Evolutionary conservation across 495 filamentous ascomycete species (phyloP), one percentile per base, ranked within the genome.

Genomic region (Mytilinidion resinicola): DNA sequence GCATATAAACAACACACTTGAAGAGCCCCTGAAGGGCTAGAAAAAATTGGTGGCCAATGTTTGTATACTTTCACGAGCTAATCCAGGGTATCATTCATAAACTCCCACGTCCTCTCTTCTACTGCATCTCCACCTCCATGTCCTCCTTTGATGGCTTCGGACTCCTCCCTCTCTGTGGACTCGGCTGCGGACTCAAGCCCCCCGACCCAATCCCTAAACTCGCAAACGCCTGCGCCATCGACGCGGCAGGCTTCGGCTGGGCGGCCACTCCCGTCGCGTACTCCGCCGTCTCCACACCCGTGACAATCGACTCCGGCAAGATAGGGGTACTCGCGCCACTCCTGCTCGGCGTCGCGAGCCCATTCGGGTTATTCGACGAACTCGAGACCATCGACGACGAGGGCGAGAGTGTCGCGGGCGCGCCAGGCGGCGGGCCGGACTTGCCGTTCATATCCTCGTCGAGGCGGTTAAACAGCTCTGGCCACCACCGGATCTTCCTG

Each of bases 391-490:
- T 30, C n/a, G 47, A 55, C 7, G 53, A 35, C 37, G 52, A 46
- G 5, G 62, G 51, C 0, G 59, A 55, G 0, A 51, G 46, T 8
- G 30, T 2, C 12, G 49, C 15, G 4, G 39, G 21, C 36, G 34
- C 46, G n/a, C 30, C 19, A 15, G 17, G 30, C 25, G 51, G 46
- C 10, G 49, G 48, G 4, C 52, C 55, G 15, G 51, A 30, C 9
- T 78, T 77, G 1, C 84, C 84, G 69, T 99, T 99, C 95, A 99
- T 99, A 66, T 99, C 95, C 8, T 80, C 79, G 67, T 95, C 89
- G 19, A 83, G 81, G 35, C 91, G 80, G 51, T 88, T 87, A 74
- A 96, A 99, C 0, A 86, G 73, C 62, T 95, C 90, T 55, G 80
- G 77, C 95, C 95, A 99, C 95, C 95, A 99, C 49, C 88, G 78